Percentiles rank a stretch among this genome's conserved stretches.
These are phyloP conservation scores for Olyra latifolia DNA, from an alignment of 176 grass and related monocot species.

Conservation along the genomic window DNA sequence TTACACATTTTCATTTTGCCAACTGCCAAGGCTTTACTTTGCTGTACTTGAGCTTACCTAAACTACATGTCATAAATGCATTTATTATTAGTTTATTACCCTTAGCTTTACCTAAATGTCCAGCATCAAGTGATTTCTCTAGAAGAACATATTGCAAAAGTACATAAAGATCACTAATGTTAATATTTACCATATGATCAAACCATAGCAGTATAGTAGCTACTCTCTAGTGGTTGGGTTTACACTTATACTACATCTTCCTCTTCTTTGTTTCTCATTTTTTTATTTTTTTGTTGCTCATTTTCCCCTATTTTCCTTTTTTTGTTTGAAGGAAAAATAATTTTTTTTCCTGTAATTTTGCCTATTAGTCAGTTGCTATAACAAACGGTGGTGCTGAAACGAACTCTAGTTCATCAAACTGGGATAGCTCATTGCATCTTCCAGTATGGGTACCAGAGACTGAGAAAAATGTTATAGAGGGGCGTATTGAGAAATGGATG, in stretches of 20 bases:
- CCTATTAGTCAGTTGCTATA: conserved; percentile 36
- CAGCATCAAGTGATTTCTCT: neutral
- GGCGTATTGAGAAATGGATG: conserved; percentile 63
- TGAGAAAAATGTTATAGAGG: conserved; percentile 78
- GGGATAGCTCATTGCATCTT: conserved; percentile 84
- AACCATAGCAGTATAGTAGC: neutral
- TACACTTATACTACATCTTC: neutral
- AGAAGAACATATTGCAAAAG: neutral
- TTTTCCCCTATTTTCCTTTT: neutral
- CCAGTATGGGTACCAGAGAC: conserved; percentile 74
- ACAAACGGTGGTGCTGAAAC: conserved; percentile 21
- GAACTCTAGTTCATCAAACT: conserved; percentile 30
- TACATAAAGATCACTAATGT: neutral
- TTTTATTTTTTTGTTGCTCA: neutral
- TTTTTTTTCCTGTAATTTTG: conserved; percentile 5
- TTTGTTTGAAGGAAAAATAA: neutral
- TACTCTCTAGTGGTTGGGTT: neutral
- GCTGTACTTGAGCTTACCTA: neutral
- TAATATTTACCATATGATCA: conserved; percentile 14
- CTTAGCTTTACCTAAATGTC: neutral
- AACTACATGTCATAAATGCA: neutral
- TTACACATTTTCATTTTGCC: neutral
- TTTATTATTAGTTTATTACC: neutral
- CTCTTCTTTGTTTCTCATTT: neutral
- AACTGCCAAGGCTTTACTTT: neutral